Percentiles rank a stretch among this genome's conserved stretches.
These are phyloP conservation scores for Xylaria cubensis DNA, from an alignment of 495 filamentous ascomycete genomes.

Conservation along the genomic window DNA sequence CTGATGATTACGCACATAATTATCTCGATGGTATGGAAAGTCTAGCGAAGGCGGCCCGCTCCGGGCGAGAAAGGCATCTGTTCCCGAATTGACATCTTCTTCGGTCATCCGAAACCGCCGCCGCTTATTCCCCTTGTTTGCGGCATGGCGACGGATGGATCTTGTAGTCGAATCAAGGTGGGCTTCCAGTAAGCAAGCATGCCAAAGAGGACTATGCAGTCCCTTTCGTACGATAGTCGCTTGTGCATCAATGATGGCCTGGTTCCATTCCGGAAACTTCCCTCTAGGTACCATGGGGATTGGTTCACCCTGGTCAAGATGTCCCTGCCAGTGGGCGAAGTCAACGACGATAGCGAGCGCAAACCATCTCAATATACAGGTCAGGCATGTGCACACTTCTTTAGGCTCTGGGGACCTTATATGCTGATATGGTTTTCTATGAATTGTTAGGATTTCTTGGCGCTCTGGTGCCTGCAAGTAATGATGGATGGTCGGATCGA, in stretches of 20 bases:
- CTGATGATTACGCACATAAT: conserved; percentile 43
- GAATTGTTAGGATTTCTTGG: conserved; percentile 44
- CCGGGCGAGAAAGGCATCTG: conserved; percentile 54
- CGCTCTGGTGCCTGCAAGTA: conserved; percentile 47
- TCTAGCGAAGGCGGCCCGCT: conserved; percentile 55
- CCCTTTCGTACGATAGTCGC: conserved; percentile 50
- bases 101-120: conserved; percentile 56
- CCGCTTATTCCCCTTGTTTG: conserved; percentile 53
- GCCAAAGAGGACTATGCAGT: conserved; percentile 51
- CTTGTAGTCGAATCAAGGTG: conserved; percentile 58
- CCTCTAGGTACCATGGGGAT: conserved; percentile 59
- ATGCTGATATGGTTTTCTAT: conserved; percentile 57
- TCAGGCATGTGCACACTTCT: conserved; percentile 58
- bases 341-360: conserved; percentile 58
- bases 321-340: conserved; percentile 59
- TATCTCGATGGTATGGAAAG: conserved; percentile 58
- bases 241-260: conserved; percentile 45
- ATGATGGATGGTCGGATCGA: conserved; percentile 45
- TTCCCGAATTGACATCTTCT: conserved; percentile 50
- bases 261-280: conserved; percentile 53
- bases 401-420: conserved; percentile 47
- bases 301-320: conserved; percentile 57
- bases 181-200: conserved; percentile 56
- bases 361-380: conserved; percentile 60
- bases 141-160: conserved; percentile 56